Conservation (phyloP, 495 filamentous ascomycete genomes). For the Corynascus novoguineensis region DNA sequence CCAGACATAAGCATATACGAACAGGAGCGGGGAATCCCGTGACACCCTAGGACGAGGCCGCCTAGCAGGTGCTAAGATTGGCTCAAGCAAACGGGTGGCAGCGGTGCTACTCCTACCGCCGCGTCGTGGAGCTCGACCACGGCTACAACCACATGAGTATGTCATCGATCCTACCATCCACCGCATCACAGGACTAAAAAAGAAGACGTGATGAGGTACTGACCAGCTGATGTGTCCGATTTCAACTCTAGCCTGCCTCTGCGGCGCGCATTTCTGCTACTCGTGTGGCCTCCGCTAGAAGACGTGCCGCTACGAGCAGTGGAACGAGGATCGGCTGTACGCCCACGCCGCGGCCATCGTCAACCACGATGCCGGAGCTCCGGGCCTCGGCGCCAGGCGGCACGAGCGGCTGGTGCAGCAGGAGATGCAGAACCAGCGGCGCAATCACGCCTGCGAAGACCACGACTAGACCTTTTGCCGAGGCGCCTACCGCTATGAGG, state of each 20-base stretch:
- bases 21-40: too few species aligned
- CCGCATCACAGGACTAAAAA: background rate
- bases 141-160: conserved; percentile 47
- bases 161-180: background rate
- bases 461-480: too few species aligned
- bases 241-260: conserved; percentile 38
- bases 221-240: conserved; percentile 2
- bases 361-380: background rate
- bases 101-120: conserved; percentile 34
- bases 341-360: conserved; percentile 11
- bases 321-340: conserved; percentile 13
- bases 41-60: conserved; percentile 30
- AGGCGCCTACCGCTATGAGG: too few species aligned
- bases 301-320: conserved; percentile 39
- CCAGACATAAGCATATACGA: too few species aligned
- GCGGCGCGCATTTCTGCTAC: conserved; percentile 55
- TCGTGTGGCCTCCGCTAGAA: conserved; percentile 49
- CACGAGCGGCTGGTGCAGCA: conserved; percentile 3
- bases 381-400: background rate
- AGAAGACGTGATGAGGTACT: background rate
- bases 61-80: conserved; percentile 30
- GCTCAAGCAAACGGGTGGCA: conserved; percentile 41
- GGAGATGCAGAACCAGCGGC: conserved; percentile 24
- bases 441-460: conserved; percentile 8
- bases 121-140: conserved; percentile 37